Evolutionary conservation across 2,329 filamentous ascomycete genomes (phyloP).

Genomic region (Verticillium alfalfae): DNA sequence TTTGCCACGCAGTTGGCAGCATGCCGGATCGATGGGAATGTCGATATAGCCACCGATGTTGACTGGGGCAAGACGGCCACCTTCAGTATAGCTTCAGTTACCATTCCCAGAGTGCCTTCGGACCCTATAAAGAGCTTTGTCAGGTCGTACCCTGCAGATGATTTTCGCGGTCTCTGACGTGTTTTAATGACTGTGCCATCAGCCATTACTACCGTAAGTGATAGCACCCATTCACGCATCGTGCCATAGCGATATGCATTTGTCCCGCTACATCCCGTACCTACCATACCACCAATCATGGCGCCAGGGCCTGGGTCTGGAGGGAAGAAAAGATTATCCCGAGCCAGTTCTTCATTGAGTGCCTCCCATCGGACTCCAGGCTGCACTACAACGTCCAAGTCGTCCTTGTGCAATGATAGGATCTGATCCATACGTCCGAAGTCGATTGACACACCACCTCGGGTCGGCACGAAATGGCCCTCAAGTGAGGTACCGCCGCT

Average conservation of each 20-base stretch:
- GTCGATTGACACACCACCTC: slow-evolving; percentile 65
- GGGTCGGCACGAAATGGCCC: slow-evolving; percentile 63
- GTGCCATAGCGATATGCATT: slow-evolving; percentile 63
- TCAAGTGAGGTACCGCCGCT: slow-evolving; percentile 65
- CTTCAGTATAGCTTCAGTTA: slow-evolving; percentile 67
- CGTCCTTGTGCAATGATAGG: slow-evolving; percentile 58
- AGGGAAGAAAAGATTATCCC: slow-evolving; percentile 58
- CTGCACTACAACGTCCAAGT: slow-evolving; percentile 68
- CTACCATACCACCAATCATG: slow-evolving; percentile 55
- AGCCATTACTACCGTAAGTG: slow-evolving; percentile 64
- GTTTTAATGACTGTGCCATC: slow-evolving; percentile 65
- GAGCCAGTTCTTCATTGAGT: slow-evolving; percentile 58
- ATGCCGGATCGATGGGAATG: slow-evolving; percentile 51
- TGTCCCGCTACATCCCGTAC: slow-evolving; percentile 61
- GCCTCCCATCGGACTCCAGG: slow-evolving; percentile 64
- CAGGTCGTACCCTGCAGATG: slow-evolving; percentile 66
- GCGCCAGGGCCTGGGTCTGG: slow-evolving; percentile 63
- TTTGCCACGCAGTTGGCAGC: slow-evolving; percentile 59
- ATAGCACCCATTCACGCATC: slow-evolving; percentile 73
- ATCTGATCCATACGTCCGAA: slow-evolving; percentile 64
- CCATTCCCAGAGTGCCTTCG: slow-evolving; percentile 65
- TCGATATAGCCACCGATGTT: slow-evolving; percentile 60
- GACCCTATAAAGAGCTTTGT: slow-evolving; percentile 65
- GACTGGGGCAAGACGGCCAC: slow-evolving; percentile 58
- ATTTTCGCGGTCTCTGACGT: slow-evolving; percentile 59